These are phyloP conservation scores for Mycena venus DNA, from an alignment of 768 basidiomycete genomes.

Conservation along the genomic window DNA sequence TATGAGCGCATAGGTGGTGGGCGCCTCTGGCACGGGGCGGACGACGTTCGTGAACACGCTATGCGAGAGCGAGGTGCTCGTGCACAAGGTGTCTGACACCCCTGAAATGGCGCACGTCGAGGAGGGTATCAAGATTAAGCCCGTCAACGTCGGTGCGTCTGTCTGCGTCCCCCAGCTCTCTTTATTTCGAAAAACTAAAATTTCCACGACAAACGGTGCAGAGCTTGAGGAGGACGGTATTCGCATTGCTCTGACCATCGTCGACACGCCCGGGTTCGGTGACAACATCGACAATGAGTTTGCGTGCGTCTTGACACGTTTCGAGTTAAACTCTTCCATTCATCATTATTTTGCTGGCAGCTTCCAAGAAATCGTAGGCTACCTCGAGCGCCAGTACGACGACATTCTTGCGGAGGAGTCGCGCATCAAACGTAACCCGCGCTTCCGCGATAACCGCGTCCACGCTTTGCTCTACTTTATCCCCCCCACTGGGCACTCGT, in stretches of 20 bases:
- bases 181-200: not conserved
- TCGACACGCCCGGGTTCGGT: conserved; percentile 98
- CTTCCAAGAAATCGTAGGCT: conserved; percentile 96
- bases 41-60: conserved; percentile 99
- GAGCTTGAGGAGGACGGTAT: conserved; percentile 99
- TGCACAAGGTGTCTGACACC: conserved; percentile 87
- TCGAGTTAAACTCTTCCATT: conserved; percentile 9
- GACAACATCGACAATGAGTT: conserved; percentile 99
- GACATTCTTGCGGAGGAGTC: conserved; percentile 99
- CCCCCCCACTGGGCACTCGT: conserved; percentile 97
- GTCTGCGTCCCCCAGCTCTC: not conserved
- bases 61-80: conserved; percentile 93
- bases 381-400: conserved; percentile 99
- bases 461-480: conserved; percentile 99
- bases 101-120: conserved; percentile 95
- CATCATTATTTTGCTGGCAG: conserved; percentile 57
- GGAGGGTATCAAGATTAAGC: conserved; percentile 95
- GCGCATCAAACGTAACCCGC: conserved; percentile 98
- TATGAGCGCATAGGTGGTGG: too few species aligned
- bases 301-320: conserved; percentile 71
- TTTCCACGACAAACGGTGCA: too few species aligned
- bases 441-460: conserved; percentile 98
- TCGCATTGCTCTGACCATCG: conserved; percentile 96
- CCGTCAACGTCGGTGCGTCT: conserved; percentile 88
- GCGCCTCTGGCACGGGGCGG: conserved; percentile 96